Base-by-base conservation (phyloP, 2,329 filamentous ascomycete species). In the Elsinoe perseae region DNA sequence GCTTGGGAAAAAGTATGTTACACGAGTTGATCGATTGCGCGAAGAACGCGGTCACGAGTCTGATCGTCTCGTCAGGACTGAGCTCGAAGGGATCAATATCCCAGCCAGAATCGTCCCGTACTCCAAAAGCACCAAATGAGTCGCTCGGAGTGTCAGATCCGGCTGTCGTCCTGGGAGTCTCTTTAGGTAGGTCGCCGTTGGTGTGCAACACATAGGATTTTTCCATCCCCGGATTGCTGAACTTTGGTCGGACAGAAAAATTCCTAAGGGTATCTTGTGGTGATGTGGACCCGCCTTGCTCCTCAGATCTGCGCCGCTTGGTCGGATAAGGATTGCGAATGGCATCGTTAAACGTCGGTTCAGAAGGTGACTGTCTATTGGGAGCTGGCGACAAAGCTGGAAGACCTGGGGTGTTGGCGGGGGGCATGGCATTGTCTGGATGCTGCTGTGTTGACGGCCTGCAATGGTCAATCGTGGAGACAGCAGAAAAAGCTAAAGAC, bases 41-140 rank as follows among this genome's bases (percentile, higher is more conserved):
- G 61, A 85, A 82, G 64, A 80, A 84, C n/a, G 75, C 68, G 25
- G 79, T 73, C 16, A 82, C 61, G 30, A 82, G 75, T 50, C 80
- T 74, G 25, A 74, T 65, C 1, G 79, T 77, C 46, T 76, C 64
- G 32, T 74, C 72, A 0, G 77, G 70, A 50, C 82, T 75, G 12
- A 70, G 65, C 36, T 75, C 71, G 61, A 74, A 80, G 2, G 82
- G 82, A 62, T 85, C 81, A 20, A 72, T 68, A 25, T 75, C 71
- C 74, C 74, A 78, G 2, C 58, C 32, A 30, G 34, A 28, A 25
- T 32, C 23, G 14, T 38, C 27, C 30, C n/a, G 18, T 8, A 52
- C 28, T 4, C 48, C 48, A 38, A 30, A 34, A 8, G 30, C n/a
- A 21, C 30, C 30, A 32, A 52, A 52, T n/a, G 65, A 63, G 56